Evolutionary conservation across 1,284 basidiomycete genomes (phyloP), one percentile per base, ranked within the genome.

Genomic region (Thecaphora thlaspeos): DNA sequence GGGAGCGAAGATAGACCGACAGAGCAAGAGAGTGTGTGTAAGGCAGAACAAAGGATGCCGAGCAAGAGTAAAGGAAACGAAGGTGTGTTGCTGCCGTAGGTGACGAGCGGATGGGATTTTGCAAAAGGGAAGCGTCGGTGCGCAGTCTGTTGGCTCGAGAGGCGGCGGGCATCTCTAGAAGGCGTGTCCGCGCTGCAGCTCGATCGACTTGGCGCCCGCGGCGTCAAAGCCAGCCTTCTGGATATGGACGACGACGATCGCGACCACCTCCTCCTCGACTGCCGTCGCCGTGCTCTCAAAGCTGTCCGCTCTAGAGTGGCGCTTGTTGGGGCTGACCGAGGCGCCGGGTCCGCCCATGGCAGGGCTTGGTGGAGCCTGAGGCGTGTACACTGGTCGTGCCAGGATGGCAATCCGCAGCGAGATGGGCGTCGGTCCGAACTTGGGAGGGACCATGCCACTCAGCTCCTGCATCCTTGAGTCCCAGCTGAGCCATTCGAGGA

Each of bases 401-500:
- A 67, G 21, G 21, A 67, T 56, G 3, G 61, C 64, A 21, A 67
- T 41, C 46, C 53, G 55, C 40, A 67, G 32, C 19, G 37, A 52
- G 17, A 64, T 41, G 34, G 61, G 61, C 4, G 51, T 57, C 12
- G 60, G 55, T 2, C 61, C 64, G 40, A 70, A 67, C 22, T 61
- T 51, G 26, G 47, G 44, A 1, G 72, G 71, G 5, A 72, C 71
- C 7, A 55, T 55, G n/a, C 73, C 73, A 4, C 57, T 50, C 2
- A 73, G 61, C 51, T 71, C 71, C 38, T 73, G 69, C 51, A 61
- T 61, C 18, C 56, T 45, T 12, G 47, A 41, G 24, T 76, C 61
- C 64, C 73, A 75, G 17, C 24, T 36, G 18, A 76, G 55, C 73
- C 73, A 76, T 41, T 63, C 48, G 28, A 76, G 59, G 61, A 73